phyloP scores from a whole-genome alignment of 2,329 filamentous ascomycete genomes.

The Pezicula rhizophila region DNA sequence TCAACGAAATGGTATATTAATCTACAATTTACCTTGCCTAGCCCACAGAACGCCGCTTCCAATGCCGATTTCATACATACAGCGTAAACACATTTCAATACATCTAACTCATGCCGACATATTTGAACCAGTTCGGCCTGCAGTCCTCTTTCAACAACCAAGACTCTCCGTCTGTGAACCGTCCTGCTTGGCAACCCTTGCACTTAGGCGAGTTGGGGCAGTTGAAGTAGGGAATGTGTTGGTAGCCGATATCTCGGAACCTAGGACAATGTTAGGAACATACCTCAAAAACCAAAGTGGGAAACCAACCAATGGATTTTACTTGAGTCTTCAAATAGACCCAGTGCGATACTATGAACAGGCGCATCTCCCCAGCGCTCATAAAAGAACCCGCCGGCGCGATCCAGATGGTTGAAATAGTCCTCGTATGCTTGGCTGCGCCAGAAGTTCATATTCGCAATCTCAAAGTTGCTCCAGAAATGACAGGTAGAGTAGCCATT shows the following conservation, averaged over 20 bases:
- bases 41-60: too few species aligned
- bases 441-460: slow-evolving; percentile 91
- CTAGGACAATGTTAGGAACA: slow-evolving; percentile 36
- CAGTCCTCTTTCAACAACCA: slow-evolving; percentile 90
- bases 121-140: slow-evolving; percentile 95
- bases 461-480: slow-evolving; percentile 99
- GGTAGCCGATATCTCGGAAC: slow-evolving; percentile 99
- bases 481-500: slow-evolving; percentile 97
- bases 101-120: slow-evolving; percentile 67
- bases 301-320: slow-evolving; percentile 82
- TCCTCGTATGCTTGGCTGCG: slow-evolving; percentile 84
- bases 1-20: too few species aligned
- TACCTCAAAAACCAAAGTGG: neutral
- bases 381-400: slow-evolving; percentile 95
- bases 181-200: slow-evolving; percentile 76
- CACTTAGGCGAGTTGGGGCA: slow-evolving; percentile 96
- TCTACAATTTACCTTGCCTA: too few species aligned
- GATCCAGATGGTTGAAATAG: slow-evolving; percentile 93
- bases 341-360: slow-evolving; percentile 89
- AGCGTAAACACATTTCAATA: too few species aligned
- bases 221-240: slow-evolving; percentile 98
- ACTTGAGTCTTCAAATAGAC: slow-evolving; percentile 82
- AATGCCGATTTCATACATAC: too few species aligned
- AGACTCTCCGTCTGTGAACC: slow-evolving; percentile 81
- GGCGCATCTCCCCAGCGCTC: slow-evolving; percentile 98